phyloP scores from a whole-genome alignment of 176 grass and related monocot species.

The Dendrocalamus sinicus region DNA sequence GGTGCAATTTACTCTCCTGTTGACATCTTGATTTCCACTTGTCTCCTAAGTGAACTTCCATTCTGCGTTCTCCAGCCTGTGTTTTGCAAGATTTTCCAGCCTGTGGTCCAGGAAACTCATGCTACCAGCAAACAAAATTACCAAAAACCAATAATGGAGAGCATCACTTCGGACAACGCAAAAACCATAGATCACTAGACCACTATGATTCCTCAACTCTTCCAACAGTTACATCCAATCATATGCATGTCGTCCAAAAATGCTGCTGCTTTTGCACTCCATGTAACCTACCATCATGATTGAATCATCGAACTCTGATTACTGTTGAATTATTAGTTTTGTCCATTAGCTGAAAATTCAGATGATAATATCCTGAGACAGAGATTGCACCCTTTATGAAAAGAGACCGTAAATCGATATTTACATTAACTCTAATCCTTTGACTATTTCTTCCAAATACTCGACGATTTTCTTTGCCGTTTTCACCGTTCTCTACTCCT shows the following conservation, averaged over 20 bases:
- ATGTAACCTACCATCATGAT: not conserved
- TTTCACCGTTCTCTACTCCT: not conserved
- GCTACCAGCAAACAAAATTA: not conserved
- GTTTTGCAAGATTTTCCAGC: not conserved
- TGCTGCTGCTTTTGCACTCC: not conserved
- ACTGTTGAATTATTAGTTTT: not conserved
- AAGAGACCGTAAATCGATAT: not conserved
- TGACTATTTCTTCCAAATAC: not conserved
- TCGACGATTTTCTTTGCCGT: not conserved
- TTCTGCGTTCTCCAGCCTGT: not conserved
- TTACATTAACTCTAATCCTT: slow-evolving; percentile 11
- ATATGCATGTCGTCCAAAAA: not conserved
- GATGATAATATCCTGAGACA: not conserved
- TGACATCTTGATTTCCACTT: not conserved
- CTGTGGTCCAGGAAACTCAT: not conserved
- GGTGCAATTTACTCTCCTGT: not conserved
- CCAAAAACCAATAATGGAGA: slow-evolving; percentile 7
- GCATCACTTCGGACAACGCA: not conserved
- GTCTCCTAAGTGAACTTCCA: not conserved
- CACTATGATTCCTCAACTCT: not conserved
- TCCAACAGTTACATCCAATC: not conserved
- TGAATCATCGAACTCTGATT: slow-evolving; percentile 23
- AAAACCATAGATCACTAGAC: not conserved
- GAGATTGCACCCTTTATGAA: not conserved
- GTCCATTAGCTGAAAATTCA: not conserved